These are phyloP conservation scores for Trichoderma citrinoviride DNA, from an alignment of 2,329 filamentous ascomycete species.

Conservation along the genomic window DNA sequence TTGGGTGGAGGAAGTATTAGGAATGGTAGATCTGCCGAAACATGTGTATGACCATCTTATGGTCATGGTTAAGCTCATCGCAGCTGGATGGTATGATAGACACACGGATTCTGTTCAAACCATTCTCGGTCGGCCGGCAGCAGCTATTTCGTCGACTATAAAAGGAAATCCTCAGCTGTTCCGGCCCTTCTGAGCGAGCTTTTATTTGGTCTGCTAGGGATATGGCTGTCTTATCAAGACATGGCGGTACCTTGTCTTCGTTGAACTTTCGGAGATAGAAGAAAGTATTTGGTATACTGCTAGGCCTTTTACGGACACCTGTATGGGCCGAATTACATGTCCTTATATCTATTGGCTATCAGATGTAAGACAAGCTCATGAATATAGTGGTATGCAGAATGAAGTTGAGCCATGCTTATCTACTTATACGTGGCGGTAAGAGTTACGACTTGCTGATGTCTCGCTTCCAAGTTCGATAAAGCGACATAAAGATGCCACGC, in stretches of 20 bases:
- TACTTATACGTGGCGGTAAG: too few relatives aligned
- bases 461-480: conserved; percentile 38
- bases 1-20: neutral
- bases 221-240: too few relatives aligned
- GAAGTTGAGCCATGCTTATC: too few relatives aligned
- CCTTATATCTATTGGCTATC: too few relatives aligned
- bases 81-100: neutral
- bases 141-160: neutral
- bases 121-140: neutral
- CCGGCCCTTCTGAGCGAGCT: neutral
- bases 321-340: too few relatives aligned
- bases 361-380: too few relatives aligned
- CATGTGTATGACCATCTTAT: neutral
- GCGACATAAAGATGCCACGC: conserved; percentile 33
- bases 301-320: too few relatives aligned
- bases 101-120: neutral
- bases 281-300: too few relatives aligned
- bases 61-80: neutral
- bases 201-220: too few relatives aligned
- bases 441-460: conserved; percentile 26
- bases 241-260: too few relatives aligned
- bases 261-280: too few relatives aligned
- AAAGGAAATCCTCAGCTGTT: neutral
- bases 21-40: neutral
- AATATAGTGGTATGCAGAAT: too few relatives aligned